Conservation (phyloP, 345 rosid species). For the Eucalyptus curtisii region DNA sequence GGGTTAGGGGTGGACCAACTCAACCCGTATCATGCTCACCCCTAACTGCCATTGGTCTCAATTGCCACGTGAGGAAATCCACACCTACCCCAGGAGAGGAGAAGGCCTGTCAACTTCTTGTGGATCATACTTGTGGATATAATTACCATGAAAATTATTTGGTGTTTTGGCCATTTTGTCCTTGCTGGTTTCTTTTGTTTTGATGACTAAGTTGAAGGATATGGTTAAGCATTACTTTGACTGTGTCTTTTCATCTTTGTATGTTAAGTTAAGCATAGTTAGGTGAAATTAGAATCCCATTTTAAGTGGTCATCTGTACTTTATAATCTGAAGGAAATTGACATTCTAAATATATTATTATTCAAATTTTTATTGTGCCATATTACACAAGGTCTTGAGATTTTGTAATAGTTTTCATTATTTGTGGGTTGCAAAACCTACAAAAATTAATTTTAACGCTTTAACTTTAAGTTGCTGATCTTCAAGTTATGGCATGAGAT, state of each 20-base stretch:
- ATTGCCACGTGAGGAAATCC: background rate
- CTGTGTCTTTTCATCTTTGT: background rate
- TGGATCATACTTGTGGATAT: background rate
- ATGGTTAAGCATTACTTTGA: background rate
- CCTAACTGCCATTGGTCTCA: background rate
- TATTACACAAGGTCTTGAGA: background rate
- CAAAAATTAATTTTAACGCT: background rate
- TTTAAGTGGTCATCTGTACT: background rate
- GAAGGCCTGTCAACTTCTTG: background rate
- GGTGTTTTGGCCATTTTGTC: background rate
- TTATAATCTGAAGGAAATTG: background rate
- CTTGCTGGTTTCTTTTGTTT: background rate
- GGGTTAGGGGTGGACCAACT: too few species aligned
- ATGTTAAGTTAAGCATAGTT: background rate
- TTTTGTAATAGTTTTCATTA: background rate
- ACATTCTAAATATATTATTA: background rate
- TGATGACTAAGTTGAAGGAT: background rate
- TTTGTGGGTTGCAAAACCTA: background rate
- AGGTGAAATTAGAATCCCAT: background rate
- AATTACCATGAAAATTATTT: background rate
- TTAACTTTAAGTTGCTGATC: background rate
- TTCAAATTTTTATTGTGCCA: background rate
- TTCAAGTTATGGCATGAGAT: background rate
- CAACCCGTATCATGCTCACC: too few species aligned
- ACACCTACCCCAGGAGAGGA: background rate